Conservation (phyloP, 805 yeast genomes). For the Candida sithepensis region DNA sequence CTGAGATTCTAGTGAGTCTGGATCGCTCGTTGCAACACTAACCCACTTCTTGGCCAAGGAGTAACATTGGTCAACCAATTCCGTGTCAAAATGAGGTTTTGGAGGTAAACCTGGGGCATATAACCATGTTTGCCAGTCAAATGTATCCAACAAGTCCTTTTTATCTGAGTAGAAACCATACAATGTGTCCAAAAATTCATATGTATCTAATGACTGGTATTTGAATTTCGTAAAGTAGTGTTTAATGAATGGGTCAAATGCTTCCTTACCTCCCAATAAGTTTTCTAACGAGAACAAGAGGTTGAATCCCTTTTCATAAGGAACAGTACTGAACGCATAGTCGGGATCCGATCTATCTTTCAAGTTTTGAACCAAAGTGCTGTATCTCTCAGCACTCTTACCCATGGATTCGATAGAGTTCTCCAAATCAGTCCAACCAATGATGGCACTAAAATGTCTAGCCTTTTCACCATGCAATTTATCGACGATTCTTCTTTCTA, state of each 20-base stretch:
- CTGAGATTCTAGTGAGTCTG: conserved; percentile 23
- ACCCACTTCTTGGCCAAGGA: conserved; percentile 66
- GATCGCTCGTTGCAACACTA: conserved; percentile 29
- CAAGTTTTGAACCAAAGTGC: conserved; percentile 67
- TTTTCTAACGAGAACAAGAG: conserved; percentile 72
- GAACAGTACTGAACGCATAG: conserved; percentile 82
- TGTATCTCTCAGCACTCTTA: conserved; percentile 44
- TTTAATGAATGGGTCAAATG: conserved; percentile 77
- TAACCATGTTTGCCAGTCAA: conserved; percentile 88
- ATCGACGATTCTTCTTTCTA: conserved; percentile 81
- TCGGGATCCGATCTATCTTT: conserved; percentile 77
- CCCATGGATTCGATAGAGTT: conserved; percentile 67
- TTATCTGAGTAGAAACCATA: conserved; percentile 54
- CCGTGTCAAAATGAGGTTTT: conserved; percentile 75
- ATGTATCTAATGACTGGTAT: conserved; percentile 72
- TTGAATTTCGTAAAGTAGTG: conserved; percentile 69
- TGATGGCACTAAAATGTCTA: conserved; percentile 78
- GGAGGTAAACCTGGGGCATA: conserved; percentile 86
- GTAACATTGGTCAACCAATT: conserved; percentile 71
- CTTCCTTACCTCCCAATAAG: conserved; percentile 65
- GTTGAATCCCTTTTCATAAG: conserved; percentile 88
- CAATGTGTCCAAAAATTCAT: conserved; percentile 71
- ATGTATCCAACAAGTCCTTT: conserved; percentile 50
- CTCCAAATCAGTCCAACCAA: conserved; percentile 83
- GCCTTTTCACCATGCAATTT: conserved; percentile 72